phyloP scores from a whole-genome alignment of 352 stramenopile genomes.

The Phytopythium kandeliae region DNA sequence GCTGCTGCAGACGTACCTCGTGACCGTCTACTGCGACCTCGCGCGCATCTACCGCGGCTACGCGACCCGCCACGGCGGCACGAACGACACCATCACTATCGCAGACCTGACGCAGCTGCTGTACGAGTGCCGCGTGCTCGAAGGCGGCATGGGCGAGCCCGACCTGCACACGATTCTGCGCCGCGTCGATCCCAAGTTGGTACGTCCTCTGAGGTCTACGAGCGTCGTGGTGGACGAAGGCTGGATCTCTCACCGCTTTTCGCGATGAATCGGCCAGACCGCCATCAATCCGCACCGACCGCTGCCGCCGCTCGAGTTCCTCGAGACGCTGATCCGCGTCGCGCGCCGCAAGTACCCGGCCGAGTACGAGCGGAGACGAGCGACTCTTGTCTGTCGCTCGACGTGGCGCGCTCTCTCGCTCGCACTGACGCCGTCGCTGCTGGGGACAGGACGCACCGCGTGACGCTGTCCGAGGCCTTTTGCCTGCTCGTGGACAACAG shows the following conservation, averaged over 20 bases:
- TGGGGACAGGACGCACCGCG: conserved; percentile 35
- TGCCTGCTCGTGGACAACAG: conserved; percentile 73
- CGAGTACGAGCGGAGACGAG: conserved; percentile 27
- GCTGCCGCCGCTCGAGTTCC: conserved; percentile 51
- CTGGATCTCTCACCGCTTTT: no score
- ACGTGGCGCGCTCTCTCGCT: no score
- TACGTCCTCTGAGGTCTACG: not conserved
- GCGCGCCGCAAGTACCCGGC: conserved; percentile 58
- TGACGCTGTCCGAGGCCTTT: conserved; percentile 70
- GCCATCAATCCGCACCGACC: conserved; percentile 32
- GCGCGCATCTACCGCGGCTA: conserved; percentile 72
- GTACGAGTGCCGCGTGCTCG: conserved; percentile 59
- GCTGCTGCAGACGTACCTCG: conserved; percentile 64
- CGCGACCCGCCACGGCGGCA: conserved; percentile 24
- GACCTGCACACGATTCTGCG: conserved; percentile 40
- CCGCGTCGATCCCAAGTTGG: conserved; percentile 40
- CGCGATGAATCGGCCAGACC: no score
- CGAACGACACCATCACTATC: conserved; percentile 40
- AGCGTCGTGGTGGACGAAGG: no score
- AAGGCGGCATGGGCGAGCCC: conserved; percentile 28
- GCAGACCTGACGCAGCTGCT: conserved; percentile 56
- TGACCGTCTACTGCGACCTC: conserved; percentile 66
- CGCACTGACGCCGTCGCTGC: not conserved
- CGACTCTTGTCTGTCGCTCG: not conserved
- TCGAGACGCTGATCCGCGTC: conserved; percentile 58